phyloP scores from a whole-genome alignment of 805 yeast genomes.

The Barnettozyma wickerhamii region DNA sequence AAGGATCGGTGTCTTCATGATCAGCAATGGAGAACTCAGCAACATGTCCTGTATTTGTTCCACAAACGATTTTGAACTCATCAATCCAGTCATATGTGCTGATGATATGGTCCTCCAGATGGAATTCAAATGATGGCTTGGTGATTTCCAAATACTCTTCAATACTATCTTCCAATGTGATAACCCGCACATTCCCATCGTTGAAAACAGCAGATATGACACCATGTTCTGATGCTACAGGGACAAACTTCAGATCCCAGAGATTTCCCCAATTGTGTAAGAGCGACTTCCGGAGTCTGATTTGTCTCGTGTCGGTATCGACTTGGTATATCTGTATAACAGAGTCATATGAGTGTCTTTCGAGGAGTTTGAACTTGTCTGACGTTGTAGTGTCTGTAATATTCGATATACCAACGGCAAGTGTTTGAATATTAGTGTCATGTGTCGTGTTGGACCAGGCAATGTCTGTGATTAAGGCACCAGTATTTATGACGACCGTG shows the following conservation, averaged over 20 bases:
- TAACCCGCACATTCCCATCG: conserved; percentile 52
- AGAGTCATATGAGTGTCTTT: conserved; percentile 29
- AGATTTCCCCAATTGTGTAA: conserved; percentile 43
- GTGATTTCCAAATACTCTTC: conserved; percentile 16
- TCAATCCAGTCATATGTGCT: conserved; percentile 44
- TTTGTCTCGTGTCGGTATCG: conserved; percentile 24
- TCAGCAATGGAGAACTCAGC: conserved; percentile 46
- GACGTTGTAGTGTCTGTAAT: conserved; percentile 26
- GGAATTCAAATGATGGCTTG: conserved; percentile 25
- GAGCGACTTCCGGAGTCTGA: conserved; percentile 29
- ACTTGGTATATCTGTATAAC: conserved; percentile 44
- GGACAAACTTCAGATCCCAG: conserved; percentile 36
- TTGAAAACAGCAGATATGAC: conserved; percentile 49
- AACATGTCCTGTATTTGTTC: conserved; percentile 53
- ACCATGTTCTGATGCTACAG: conserved; percentile 36
- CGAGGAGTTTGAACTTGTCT: conserved; percentile 25
- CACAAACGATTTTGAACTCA: conserved; percentile 44
- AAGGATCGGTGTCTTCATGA: conserved; percentile 25
- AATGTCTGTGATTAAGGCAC: conserved; percentile 47
- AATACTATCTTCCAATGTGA: conserved; percentile 31
- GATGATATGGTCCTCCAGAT: conserved; percentile 30
- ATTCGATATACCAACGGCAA: conserved; percentile 50
- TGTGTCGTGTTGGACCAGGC: conserved; percentile 43
- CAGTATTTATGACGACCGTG: conserved; percentile 43
- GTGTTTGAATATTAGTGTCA: conserved; percentile 30